These are phyloP conservation scores for Fusarium beomiforme DNA, from an alignment of 2,329 filamentous ascomycete genomes.

Conservation along the genomic window DNA sequence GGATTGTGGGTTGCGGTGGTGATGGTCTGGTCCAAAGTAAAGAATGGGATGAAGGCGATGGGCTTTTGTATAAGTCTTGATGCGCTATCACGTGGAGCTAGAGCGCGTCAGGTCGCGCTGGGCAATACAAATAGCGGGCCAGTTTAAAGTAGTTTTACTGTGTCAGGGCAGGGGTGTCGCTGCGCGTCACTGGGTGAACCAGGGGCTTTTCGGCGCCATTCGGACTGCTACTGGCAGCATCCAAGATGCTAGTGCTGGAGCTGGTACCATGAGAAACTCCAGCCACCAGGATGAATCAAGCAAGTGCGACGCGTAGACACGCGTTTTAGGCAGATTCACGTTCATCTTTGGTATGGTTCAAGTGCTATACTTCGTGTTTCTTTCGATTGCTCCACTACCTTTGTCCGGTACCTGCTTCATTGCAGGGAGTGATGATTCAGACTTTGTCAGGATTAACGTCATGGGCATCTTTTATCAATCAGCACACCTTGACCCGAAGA, in stretches of 20 bases:
- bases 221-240: slow-evolving; percentile 14
- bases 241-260: slow-evolving; percentile 31
- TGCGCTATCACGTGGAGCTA: slow-evolving; percentile 51
- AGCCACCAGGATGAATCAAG: slow-evolving; percentile 35
- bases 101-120: slow-evolving; percentile 48
- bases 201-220: slow-evolving; percentile 32
- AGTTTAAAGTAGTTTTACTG: slow-evolving; percentile 31
- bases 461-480: slow-evolving; percentile 46
- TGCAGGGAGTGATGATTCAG: slow-evolving; percentile 37
- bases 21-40: slow-evolving; percentile 36
- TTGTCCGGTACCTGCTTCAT: slow-evolving; percentile 20
- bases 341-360: slow-evolving; percentile 29
- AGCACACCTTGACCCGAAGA: slow-evolving; percentile 37
- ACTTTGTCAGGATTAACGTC: slow-evolving; percentile 38
- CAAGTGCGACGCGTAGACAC: slow-evolving; percentile 38
- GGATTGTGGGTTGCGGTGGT: slow-evolving; percentile 44
- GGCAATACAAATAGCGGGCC: slow-evolving; percentile 41
- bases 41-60: slow-evolving; percentile 43
- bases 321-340: slow-evolving; percentile 35
- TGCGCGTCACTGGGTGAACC: slow-evolving; percentile 40
- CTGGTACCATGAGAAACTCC: slow-evolving; percentile 31
- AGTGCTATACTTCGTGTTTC: slow-evolving; percentile 15
- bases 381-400: slow-evolving; percentile 7
- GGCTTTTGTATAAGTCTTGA: slow-evolving; percentile 52
- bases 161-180: slow-evolving; percentile 20